Base-by-base conservation (phyloP, 441 rosid species). In the Jatropha multifida region DNA sequence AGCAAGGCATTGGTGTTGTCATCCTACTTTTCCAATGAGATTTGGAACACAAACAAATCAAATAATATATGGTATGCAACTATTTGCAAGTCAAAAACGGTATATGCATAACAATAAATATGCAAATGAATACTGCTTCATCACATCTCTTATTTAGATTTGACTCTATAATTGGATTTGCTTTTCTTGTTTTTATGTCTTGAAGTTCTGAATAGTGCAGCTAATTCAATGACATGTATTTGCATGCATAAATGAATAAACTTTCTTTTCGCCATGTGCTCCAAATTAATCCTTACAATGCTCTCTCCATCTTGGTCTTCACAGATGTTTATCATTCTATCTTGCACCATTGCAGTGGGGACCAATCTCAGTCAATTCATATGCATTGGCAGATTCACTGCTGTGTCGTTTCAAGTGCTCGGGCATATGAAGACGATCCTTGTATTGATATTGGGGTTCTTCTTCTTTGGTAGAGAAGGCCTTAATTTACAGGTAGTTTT, bases 341-440 rank as follows among this genome's bases (percentile, higher is more conserved):
- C 97, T 1, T 94, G 98, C 85, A 83, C 77, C 76, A 89, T 94
- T 40, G 97, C 97, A 0, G 97, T 92, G 0, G 98, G 98, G 15
- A 94, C 98, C 66, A 94, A 94, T 83, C 97, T 92, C 65, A 94
- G 97, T 86, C 98, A 94, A 41, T 94, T 94, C 91, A 92, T 94
- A 62, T 94, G 98, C 86, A 90, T 94, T 1, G 97, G 98, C 72
- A 90, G 97, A 81, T 92, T 90, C 77, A 88, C 97, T 2, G 97
- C 98, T 0, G 98, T 94, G 38, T 85, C 97, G 2, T 94, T 94
- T 86, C 97, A 92, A 88, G 97, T 94, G 40, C 88, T 94, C 8
- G 98, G 98, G 68, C 97, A 94, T 78, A 94, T 94, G 98, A 94
- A 94, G 87, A 94, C 98, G 9, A 88, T 94, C 52, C 88, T 94